Base-by-base conservation (phyloP, 306 rosid genomes). In the Acacia crassicarpa region DNA sequence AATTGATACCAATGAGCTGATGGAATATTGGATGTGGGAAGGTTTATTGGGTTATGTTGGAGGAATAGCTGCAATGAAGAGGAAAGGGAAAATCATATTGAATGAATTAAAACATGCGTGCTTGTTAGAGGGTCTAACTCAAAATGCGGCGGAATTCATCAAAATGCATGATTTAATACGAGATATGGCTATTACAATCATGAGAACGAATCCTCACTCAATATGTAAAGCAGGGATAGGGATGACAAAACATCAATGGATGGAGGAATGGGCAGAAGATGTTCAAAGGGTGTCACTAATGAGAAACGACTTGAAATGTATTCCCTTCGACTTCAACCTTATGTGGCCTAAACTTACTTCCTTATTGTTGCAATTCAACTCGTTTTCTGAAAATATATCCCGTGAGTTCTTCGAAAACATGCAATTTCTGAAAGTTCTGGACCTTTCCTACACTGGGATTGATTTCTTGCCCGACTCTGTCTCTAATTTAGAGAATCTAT, bases 381-480 rank as follows among this genome's bases (percentile, higher is more conserved):
- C 69, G 1, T 30, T 63, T 30, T 63, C 69, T 63, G 69, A 63
- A 63, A 63, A 30, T 63, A 30, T 63, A 63, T 14, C 41, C 43
- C 43, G 30, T 63, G 69, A 63, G 6, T 30, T 63, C 41, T 63
- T 63, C 1, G 43, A 63, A 30, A 30, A 30, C 16, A 63, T 30
- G n/a, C 69, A 7, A 32, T 63, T 63, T 63, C 69, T 63, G 10
- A 63, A 30, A 63, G 69, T 63, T 15, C n/a, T 63, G 40, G 69
- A 63, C 43, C 69, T 63, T 33, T 30, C 69, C 41, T 63, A 63
- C 5, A 63, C 69, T 63, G 69, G 69, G 69, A 63, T 63, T 63
- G 41, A 30, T 14, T 63, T 63, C 41, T 63, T 63, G 69, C 69
- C 69, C 15, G 7, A 30, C 2, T 63, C 69, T 0, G 69, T 63